Base-by-base conservation (phyloP, 345 rosid genomes). In the Sonneratia alba region DNA sequence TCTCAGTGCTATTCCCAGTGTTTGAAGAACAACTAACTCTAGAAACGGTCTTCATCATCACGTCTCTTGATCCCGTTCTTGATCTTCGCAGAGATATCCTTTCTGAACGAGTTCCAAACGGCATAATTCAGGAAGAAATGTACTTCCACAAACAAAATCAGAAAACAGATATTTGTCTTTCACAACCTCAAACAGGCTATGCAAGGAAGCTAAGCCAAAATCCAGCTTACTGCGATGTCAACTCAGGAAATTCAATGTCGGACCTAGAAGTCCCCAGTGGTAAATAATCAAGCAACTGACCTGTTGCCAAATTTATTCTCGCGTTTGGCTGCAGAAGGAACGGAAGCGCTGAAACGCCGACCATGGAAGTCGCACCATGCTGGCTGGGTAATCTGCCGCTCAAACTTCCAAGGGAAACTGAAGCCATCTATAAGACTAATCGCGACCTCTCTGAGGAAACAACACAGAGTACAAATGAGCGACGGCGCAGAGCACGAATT, bases 11-110 rank as follows among this genome's bases (percentile, higher is more conserved):
- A 61, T 76, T 74, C 62, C 63, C 69, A 73, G 87, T 81, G 77
- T 81, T 73, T 16, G 91, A 77, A 64, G 90, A 77, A 70, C 71
- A 16, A 70, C 82, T 66, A 76, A 84, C 74, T 68, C 79, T 80
- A 36, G 89, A 82, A 66, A 74, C 65, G 27, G 66, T 84, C 80
- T 76, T 77, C 53, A 80, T 66, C 36, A 72, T 75, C 37, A 24
- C 10, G 67, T 57, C 71, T 70, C 59, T 69, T 45, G 49, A 77
- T 62, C 72, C 63, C 42, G 63, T 73, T 36, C 74, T 76, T 27
- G 67, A 42, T 71, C 66, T 62, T 62, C 38, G 37, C 66, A 62
- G 64, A 8, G 64, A 59, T 24, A 59, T 59, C 64, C 32, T 59
- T 22, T 9, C 64, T 59, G 64, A 59, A 12, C 4, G 11, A 59